phyloP scores from a whole-genome alignment of 257 asterid species.

The Datura wrightii region DNA sequence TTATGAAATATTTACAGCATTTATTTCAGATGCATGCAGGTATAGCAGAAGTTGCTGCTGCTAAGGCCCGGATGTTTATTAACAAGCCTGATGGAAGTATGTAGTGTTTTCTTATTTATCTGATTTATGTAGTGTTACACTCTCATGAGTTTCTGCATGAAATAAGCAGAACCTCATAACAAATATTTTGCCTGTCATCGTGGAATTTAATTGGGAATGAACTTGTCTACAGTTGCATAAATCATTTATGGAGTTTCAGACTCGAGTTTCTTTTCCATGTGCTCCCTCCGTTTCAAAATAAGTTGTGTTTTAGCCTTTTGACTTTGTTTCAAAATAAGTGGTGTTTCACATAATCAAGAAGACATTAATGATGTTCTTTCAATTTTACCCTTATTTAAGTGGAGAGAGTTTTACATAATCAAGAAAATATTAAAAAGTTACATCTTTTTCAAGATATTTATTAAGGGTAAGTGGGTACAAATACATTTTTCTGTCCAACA shows the following conservation, averaged over 20 bases:
- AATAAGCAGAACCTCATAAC: not conserved
- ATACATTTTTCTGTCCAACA: too few species aligned
- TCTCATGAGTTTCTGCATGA: not conserved
- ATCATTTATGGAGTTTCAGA: not conserved
- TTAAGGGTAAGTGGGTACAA: too few species aligned
- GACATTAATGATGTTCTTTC: too few species aligned
- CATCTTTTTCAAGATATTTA: too few species aligned
- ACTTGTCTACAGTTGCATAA: not conserved
- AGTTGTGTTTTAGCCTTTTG: too few species aligned
- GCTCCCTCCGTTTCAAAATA: too few species aligned
- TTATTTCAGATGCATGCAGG: conserved; percentile 91
- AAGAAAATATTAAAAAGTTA: too few species aligned
- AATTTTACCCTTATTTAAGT: too few species aligned
- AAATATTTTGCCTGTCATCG: not conserved
- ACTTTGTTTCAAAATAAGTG: too few species aligned
- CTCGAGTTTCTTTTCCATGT: not conserved
- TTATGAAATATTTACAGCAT: conserved; percentile 23
- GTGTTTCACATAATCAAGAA: too few species aligned
- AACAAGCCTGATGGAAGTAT: conserved; percentile 99
- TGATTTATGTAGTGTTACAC: conserved; percentile 14
- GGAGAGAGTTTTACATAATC: too few species aligned
- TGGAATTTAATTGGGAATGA: not conserved
- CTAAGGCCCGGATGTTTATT: conserved; percentile 95
- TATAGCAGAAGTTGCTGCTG: conserved; percentile 99
- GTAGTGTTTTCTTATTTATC: conserved; percentile 37